These are phyloP conservation scores for Trichophaea hybrida DNA, from an alignment of 2,329 filamentous ascomycete genomes.

Conservation along the genomic window DNA sequence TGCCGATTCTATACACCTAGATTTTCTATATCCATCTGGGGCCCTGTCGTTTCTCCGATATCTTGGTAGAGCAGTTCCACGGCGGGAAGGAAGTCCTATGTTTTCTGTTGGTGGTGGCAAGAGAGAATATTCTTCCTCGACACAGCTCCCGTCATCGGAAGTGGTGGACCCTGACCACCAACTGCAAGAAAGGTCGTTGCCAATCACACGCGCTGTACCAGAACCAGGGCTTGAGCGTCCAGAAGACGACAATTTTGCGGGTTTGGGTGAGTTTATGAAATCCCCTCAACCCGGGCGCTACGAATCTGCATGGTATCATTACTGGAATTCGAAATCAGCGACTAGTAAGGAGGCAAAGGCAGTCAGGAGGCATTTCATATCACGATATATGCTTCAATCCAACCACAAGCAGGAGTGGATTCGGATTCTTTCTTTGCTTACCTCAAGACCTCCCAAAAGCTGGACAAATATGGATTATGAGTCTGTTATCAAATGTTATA, in stretches of 20 bases:
- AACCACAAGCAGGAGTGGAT: not conserved
- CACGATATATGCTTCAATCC: not conserved
- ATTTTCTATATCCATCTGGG: slow-evolving; percentile 34
- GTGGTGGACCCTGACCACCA: not conserved
- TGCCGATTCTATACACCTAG: slow-evolving; percentile 28
- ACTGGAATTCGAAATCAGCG: slow-evolving; percentile 6
- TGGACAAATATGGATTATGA: not conserved
- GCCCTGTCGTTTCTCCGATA: slow-evolving; percentile 31
- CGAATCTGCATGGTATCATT: slow-evolving; percentile 20
- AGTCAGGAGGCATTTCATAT: not conserved
- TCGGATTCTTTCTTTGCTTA: not conserved
- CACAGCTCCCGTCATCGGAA: slow-evolving; percentile 4
- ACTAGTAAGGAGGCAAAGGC: not conserved
- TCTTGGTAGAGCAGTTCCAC: slow-evolving; percentile 11
- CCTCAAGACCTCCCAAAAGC: no score
- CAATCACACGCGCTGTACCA: not conserved
- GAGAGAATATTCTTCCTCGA: slow-evolving; percentile 5
- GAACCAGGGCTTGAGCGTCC: not conserved
- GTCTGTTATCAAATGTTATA: not conserved
- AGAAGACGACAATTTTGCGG: slow-evolving; percentile 4
- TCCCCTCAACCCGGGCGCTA: not conserved
- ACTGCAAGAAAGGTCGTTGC: not conserved
- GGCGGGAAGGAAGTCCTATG: slow-evolving; percentile 6
- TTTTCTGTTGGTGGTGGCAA: slow-evolving; percentile 7
- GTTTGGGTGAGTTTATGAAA: slow-evolving; percentile 6